Percentiles rank a stretch among this genome's conserved stretches.
These are phyloP conservation scores for Aspergillus ustus DNA, from an alignment of 2,329 filamentous ascomycete genomes.

Conservation along the genomic window DNA sequence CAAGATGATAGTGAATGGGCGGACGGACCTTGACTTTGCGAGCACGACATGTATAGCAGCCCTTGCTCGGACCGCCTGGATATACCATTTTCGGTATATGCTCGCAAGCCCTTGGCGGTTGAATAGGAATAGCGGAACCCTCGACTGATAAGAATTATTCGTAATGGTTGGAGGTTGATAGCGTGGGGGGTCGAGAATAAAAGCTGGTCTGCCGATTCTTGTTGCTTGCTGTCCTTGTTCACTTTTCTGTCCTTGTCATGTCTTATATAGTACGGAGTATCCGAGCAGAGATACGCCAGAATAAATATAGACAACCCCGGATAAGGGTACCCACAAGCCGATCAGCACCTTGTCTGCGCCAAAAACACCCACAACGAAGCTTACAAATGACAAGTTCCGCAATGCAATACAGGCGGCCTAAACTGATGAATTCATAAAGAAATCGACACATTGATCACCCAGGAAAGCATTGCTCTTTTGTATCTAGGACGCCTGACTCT, in stretches of 20 bases:
- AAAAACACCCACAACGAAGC: neutral
- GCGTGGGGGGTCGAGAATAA: neutral
- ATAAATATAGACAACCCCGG: neutral
- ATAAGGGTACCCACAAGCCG: neutral
- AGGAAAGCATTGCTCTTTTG: neutral
- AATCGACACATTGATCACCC: neutral
- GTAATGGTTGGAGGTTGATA: neutral
- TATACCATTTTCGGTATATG: conserved; percentile 11
- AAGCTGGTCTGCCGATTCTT: neutral
- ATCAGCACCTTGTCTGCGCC: neutral
- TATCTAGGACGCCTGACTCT: neutral
- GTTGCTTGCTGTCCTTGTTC: neutral
- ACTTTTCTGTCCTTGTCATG: neutral
- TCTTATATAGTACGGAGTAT: neutral
- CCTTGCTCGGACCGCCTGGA: conserved; percentile 14
- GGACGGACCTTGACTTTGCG: conserved; percentile 17
- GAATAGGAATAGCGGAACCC: neutral
- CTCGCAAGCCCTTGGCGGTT: neutral
- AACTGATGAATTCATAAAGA: neutral
- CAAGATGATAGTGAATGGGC: neutral
- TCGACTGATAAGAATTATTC: neutral
- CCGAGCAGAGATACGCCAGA: neutral
- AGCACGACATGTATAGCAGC: conserved; percentile 17
- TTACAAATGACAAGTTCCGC: neutral
- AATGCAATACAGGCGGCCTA: neutral